Evolutionary conservation across 2,329 filamentous ascomycete genomes (phyloP), one percentile per base, ranked within the genome.

Genomic region (Xylariaceae sp.): DNA sequence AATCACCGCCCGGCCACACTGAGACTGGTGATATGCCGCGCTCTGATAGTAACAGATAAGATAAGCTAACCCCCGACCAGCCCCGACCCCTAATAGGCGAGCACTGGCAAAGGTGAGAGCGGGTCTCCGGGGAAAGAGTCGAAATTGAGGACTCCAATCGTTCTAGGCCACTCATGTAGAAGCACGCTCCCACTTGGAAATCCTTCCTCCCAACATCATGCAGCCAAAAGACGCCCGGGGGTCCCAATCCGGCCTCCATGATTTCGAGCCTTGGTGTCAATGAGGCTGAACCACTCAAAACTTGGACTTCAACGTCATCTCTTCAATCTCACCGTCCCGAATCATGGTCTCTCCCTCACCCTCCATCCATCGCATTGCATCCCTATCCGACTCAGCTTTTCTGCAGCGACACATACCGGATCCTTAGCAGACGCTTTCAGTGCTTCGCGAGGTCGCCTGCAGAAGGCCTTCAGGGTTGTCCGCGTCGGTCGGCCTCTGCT

Each of bases 231-330:
- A 34, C 15, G 19, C 31, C 38, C 31, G 13, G 19, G 34, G 33
- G 41, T 45, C 38, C 30, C 22, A 17, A 24, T 19, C 48, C 48
- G 50, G 50, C 50, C 48, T 47, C 48, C 30, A n/a, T 6, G 8
- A 32, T 32, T 32, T 13, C 15, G 22, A 34, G 41, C 43, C 37
- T 40, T 35, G 42, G 40, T 48, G 43, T 38, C 37, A 47, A 54
- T 56, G 55, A 59, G 55, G 55, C 55, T 59, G 54, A 57, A 32
- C 30, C 30, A n/a, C 30, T n/a, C 8, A n/a, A 59, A 7, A 6
- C 44, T 49, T 47, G 19, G 42, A 49, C 41, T 50, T 53, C 49
- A 54, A 55, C 54, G 50, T 55, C 53, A 53, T 46, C 45, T 46
- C 52, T 16, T 49, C 44, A 34, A 33, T 33, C 46, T 43, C 41